phyloP scores from a whole-genome alignment of 805 yeast genomes.

The Pichia exigua region DNA sequence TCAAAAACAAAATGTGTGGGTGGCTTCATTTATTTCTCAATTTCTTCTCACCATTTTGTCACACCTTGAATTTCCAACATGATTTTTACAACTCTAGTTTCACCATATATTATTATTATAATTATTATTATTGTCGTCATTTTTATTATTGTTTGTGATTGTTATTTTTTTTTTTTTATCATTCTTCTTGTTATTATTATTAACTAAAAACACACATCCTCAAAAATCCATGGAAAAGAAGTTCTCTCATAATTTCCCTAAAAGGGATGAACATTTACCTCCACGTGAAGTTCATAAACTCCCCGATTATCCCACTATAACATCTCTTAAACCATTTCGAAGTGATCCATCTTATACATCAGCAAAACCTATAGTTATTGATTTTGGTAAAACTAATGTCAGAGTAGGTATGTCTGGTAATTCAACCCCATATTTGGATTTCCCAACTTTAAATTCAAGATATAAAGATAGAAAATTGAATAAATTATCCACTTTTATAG shows the following conservation, averaged over 20 bases:
- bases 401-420: conserved; percentile 52
- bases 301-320: conserved; percentile 33
- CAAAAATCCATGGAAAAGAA: conserved; percentile 2
- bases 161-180: no score
- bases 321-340: conserved; percentile 39
- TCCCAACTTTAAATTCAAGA: conserved; percentile 62
- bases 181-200: not conserved
- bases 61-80: no score
- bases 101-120: no score
- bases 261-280: conserved; percentile 26
- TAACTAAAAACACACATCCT: no score
- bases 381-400: conserved; percentile 62
- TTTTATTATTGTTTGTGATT: no score
- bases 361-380: conserved; percentile 77
- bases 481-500: conserved; percentile 61
- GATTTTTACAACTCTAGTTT: no score
- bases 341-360: conserved; percentile 33
- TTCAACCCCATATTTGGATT: conserved; percentile 47
- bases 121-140: no score
- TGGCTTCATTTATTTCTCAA: no score
- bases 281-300: conserved; percentile 37
- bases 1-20: no score
- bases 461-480: conserved; percentile 71
- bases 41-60: no score
- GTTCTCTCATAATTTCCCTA: conserved; percentile 8